Evolutionary conservation across 805 yeast genomes (phyloP).

Genomic region (Candida khao-thaluensis): DNA sequence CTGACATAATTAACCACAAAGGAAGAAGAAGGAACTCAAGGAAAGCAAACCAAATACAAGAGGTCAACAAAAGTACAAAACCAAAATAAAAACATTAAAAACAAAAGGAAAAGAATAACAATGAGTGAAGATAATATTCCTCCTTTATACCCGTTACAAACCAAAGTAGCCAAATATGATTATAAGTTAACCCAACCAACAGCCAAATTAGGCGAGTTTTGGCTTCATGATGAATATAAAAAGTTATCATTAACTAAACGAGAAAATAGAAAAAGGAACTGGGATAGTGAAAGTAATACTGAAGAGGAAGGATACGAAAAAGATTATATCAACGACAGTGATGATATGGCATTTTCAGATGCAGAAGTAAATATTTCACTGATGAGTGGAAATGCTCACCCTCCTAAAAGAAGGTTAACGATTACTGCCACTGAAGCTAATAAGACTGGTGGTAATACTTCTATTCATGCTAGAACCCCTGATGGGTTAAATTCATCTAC

Average conservation of each 20-base stretch:
- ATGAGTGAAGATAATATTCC: constrained; percentile 17
- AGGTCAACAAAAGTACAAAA: no score
- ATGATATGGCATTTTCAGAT: constrained; percentile 37
- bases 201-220: constrained; percentile 31
- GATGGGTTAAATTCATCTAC: constrained; percentile 19
- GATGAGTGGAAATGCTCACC: constrained; percentile 24
- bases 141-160: constrained; percentile 34
- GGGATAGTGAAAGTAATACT: constrained; percentile 18
- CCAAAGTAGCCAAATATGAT: constrained; percentile 29
- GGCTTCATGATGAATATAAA: constrained; percentile 31
- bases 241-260: constrained; percentile 24
- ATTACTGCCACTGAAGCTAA: constrained; percentile 9
- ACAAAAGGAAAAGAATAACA: no score
- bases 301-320: constrained; percentile 13
- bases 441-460: constrained; percentile 1
- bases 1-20: no score
- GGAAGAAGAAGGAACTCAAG: no score
- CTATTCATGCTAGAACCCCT: constrained; percentile 10
- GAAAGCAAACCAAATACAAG: no score
- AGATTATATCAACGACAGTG: constrained; percentile 26
- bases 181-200: constrained; percentile 29
- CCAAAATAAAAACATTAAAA: no score
- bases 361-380: constrained; percentile 24
- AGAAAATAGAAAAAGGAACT: constrained; percentile 27
- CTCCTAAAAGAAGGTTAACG: constrained; percentile 39